Evolutionary conservation across 192 early-diverging fungal genomes (phyloP).

Genomic region (Rhizophagus clarus): DNA sequence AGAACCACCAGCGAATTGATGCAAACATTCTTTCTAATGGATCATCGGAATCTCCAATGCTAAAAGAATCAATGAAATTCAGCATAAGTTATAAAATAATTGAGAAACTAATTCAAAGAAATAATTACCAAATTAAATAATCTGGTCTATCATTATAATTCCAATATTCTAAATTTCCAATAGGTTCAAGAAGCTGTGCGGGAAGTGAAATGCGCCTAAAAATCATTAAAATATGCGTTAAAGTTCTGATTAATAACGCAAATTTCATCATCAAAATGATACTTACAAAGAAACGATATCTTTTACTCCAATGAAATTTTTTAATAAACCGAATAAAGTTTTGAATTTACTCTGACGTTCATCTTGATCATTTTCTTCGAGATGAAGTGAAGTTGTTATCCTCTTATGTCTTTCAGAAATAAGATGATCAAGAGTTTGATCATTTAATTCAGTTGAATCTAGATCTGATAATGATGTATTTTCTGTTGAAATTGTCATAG

Average conservation of each 20-base stretch:
- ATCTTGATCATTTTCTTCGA: neutral
- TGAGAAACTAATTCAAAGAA: neutral
- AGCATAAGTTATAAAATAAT: neutral
- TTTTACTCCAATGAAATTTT: conserved; percentile 69
- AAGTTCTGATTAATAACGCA: neutral
- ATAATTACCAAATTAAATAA: conserved; percentile 54
- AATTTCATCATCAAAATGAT: too few relatives aligned
- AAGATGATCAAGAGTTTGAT: conserved; percentile 20
- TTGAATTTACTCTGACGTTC: conserved; percentile 59
- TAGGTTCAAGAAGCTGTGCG: conserved; percentile 68
- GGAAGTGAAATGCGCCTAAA: conserved; percentile 68
- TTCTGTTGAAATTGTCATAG: neutral
- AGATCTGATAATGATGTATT: neutral
- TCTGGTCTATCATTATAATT: conserved; percentile 79
- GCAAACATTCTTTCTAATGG: conserved; percentile 70
- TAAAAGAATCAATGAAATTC: conserved; percentile 36
- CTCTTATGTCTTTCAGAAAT: conserved; percentile 18
- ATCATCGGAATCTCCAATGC: conserved; percentile 63
- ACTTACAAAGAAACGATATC: conserved; percentile 58
- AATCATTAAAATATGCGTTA: neutral
- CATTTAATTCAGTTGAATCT: neutral
- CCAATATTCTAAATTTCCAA: conserved; percentile 77
- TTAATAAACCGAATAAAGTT: conserved; percentile 58
- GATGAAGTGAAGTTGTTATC: neutral
- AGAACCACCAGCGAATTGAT: conserved; percentile 71